Evolutionary conservation across 2,329 filamentous ascomycete genomes (phyloP), one percentile per base, ranked within the genome.

Genomic region (Aspergillus neoniger): DNA sequence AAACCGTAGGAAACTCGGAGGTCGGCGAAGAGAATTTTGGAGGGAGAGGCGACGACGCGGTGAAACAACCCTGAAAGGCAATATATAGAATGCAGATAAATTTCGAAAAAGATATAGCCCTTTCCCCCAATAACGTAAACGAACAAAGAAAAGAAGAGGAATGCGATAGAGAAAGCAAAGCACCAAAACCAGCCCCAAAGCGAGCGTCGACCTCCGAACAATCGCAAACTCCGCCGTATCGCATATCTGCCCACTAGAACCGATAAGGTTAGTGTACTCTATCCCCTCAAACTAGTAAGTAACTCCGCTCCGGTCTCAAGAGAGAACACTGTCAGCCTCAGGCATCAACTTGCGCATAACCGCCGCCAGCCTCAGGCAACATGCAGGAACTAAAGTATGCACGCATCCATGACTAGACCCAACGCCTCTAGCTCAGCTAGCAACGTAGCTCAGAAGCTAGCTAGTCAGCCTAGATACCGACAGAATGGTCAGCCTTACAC

Each of bases 211-310:
- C 23, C 47, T 49, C 47, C 47, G 47, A 49, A 49, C 23, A 49
- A 30, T 30, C 44, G 44, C 44, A 49, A 49, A 30, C 47, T 49
- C 47, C 23, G 47, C 44, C 44, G 44, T 48, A 48, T 49, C 47
- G 47, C 23, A 49, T 17, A 25, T 28, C 28, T 49, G 14, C 23
- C 47, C 5, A 25, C 47, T 49, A 49, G 47, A 9, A 12, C 47
- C 14, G 15, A 28, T 49, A 8, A 15, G 25, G 25, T 17, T 49
- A 30, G 47, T 14, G 32, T 12, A 36, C 10, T 12, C 3, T 9
- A 28, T n/a, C 2, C n/a, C 23, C 14, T 15, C 15, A 12, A 17
- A 4, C 1, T 4, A 25, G 47, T 2, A 49, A 49, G 25, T 49
- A 49, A 49, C 47, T 49, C 47, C 47, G 47, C 23, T 32, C 47